A percentile compares a stretch with the other conserved stretches of the same genome.
These are phyloP conservation scores for Pulicaria dysenterica DNA, from an alignment of 129 eudicot species.

Conservation along the genomic window DNA sequence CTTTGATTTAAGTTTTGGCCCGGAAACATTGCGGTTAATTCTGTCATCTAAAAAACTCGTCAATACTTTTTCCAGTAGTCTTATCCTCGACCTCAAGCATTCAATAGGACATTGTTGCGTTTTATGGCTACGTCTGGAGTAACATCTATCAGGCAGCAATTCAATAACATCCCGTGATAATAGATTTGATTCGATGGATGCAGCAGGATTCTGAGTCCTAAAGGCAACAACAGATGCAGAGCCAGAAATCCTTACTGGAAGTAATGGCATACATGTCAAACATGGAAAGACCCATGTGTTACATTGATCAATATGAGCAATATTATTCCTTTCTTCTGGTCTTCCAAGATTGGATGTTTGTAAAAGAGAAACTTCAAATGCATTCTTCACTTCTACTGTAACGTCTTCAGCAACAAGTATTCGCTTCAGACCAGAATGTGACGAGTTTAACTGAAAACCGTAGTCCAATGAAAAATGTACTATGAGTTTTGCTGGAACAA, in stretches of 20 bases:
- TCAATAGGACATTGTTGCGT: conserved; percentile 37
- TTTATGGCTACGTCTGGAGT: conserved; percentile 34
- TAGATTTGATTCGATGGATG: conserved; percentile 39
- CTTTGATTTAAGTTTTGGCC: conserved; percentile 48
- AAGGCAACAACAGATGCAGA: conserved; percentile 69
- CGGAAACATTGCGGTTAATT: conserved; percentile 19
- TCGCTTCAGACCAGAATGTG: conserved; percentile 59
- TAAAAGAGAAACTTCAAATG: conserved; percentile 54
- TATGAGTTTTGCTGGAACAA: conserved; percentile 17
- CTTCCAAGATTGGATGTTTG: conserved; percentile 42
- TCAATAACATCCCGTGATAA: conserved; percentile 45
- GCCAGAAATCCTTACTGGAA: conserved; percentile 59
- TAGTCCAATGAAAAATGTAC: conserved; percentile 2
- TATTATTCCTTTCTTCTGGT: conserved; percentile 30
- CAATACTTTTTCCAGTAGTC: conserved; percentile 52
- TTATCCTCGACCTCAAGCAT: conserved; percentile 48
- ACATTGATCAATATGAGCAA: conserved; percentile 22
- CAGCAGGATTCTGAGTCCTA: conserved; percentile 49
- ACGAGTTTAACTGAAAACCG: conserved; percentile 53
- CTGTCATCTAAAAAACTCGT: conserved; percentile 39
- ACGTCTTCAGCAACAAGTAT: conserved; percentile 71
- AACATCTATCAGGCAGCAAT: conserved; percentile 72
- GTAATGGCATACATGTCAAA: conserved; percentile 44
- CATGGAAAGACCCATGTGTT: conserved; percentile 37
- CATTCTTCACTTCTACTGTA: conserved; percentile 66